These are phyloP conservation scores for Blumeria graminis DNA, from an alignment of 2,329 filamentous ascomycete species.

Conservation along the genomic window DNA sequence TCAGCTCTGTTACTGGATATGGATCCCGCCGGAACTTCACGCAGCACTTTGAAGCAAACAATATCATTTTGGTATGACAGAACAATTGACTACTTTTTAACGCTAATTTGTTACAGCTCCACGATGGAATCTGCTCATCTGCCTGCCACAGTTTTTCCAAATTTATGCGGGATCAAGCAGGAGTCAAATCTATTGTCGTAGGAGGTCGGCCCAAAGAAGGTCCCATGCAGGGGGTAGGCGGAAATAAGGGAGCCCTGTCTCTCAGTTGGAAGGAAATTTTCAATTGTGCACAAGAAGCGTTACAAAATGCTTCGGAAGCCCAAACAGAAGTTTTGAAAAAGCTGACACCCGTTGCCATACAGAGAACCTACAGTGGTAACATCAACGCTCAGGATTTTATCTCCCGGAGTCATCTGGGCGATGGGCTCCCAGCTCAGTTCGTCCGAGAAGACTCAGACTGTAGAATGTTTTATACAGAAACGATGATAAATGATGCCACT, in stretches of 20 bases:
- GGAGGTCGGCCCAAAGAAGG: constrained; percentile 30
- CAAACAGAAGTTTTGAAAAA: constrained; percentile 6
- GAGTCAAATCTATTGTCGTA: constrained; percentile 30
- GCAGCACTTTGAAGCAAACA: constrained; percentile 18
- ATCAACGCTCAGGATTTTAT: constrained; percentile 21
- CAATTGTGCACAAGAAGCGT: background rate
- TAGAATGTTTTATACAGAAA: constrained; percentile 30
- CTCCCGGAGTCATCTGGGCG: constrained; percentile 12
- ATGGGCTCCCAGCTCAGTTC: constrained; percentile 29
- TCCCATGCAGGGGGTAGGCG: constrained; percentile 39
- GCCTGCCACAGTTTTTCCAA: constrained; percentile 34
- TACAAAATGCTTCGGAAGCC: background rate
- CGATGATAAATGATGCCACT: constrained; percentile 25
- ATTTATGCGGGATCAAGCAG: constrained; percentile 25
- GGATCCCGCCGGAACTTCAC: constrained; percentile 11
- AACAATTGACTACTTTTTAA: background rate
- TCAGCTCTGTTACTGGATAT: no score
- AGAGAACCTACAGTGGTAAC: constrained; percentile 12
- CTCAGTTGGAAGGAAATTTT: constrained; percentile 7
- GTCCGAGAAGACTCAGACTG: constrained; percentile 35
- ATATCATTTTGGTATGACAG: constrained; percentile 14
- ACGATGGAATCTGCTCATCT: constrained; percentile 31
- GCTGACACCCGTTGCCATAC: constrained; percentile 6
- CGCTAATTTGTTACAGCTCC: constrained; percentile 6
- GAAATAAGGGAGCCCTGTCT: constrained; percentile 30